Base-by-base conservation (phyloP, 192 early-diverging fungal genomes). In the Coemansia sp. region DNA sequence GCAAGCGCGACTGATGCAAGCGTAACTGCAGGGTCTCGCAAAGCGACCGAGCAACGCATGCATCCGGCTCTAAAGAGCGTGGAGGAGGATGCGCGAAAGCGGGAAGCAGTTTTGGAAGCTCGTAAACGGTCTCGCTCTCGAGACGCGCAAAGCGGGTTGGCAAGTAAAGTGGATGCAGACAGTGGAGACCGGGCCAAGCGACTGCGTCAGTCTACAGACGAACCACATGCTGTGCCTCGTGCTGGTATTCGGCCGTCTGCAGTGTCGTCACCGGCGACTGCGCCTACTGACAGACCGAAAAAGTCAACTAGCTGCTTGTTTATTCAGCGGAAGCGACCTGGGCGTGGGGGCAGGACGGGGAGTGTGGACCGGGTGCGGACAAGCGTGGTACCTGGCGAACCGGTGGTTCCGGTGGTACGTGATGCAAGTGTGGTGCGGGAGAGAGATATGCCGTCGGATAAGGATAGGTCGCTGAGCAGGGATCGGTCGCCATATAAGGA, bases 221-320 rank as follows among this genome's bases (percentile, higher is more conserved):
- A 16, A 8, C 19, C 16, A 3, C 16, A 6, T 16, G 19, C 2
- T 2, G 17, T 49, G 17, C 5, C 48, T 6, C 48, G 48, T n/a
- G 17, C 48, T 19, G 12, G 16, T 5, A 2, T n/a, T 45, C 12
- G 41, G 16, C 41, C 41, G 41, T n/a, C 41, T 41, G 39, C 35
- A 6, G 8, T 31, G 29, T 31, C 29, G 29, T 1, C 29, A 31
- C 31, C 4, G 38, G n/a, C 19, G 14, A 57, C 50, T 5, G 57
- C 22, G 11, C 4, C 41, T 6, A 62, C 57, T 9, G 62, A 47
- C 2, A 38, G 26, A 29, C 69, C 59, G 4, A 63, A 72, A 43
- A 64, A 66, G 63, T 65, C 68, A 58, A 69, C 59, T 5, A 69
- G 62, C 31, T 54, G 62, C 8, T 29, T 78, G 75, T 78, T 78